A percentile compares a stretch with the other conserved stretches of the same genome.
phyloP scores from a whole-genome alignment of 805 yeast genomes.

The Teunomyces gatunensis region DNA sequence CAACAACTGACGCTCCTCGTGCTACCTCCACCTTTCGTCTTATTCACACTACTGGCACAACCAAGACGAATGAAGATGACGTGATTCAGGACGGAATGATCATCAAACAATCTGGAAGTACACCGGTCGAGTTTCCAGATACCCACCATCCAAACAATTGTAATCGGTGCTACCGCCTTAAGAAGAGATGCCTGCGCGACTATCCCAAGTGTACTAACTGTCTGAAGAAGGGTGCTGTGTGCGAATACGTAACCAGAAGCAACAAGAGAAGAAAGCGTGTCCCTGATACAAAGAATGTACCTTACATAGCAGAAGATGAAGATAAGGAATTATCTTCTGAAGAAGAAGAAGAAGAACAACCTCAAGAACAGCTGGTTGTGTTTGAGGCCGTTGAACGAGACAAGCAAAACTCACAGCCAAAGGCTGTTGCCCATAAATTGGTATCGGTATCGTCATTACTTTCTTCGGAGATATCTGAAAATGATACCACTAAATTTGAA shows the following conservation, averaged over 20 bases:
- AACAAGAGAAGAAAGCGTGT: slow-evolving; percentile 22
- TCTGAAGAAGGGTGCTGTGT: slow-evolving; percentile 30
- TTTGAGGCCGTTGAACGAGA: slow-evolving; percentile 4
- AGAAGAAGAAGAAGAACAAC: slow-evolving; percentile 3
- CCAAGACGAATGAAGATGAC: neutral
- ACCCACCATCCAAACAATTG: slow-evolving; percentile 39
- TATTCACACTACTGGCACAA: neutral
- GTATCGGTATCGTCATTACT: slow-evolving; percentile 23
- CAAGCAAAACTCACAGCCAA: neutral
- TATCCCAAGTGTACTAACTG: slow-evolving; percentile 40
- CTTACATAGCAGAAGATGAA: neutral
- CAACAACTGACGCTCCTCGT: neutral
- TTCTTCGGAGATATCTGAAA: slow-evolving; percentile 12
- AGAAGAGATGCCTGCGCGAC: slow-evolving; percentile 40
- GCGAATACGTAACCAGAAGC: slow-evolving; percentile 36
- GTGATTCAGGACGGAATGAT: slow-evolving; percentile 1
- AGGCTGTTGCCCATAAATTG: slow-evolving; percentile 16
- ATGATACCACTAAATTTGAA: neutral
- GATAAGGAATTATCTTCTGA: slow-evolving; percentile 1
- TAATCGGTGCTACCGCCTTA: slow-evolving; percentile 38
- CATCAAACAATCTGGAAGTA: neutral
- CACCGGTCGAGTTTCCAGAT: slow-evolving; percentile 5
- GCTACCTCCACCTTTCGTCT: neutral
- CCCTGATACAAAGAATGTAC: neutral
- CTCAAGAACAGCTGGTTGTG: slow-evolving; percentile 4